These are phyloP conservation scores for Scytalidium lignicola DNA, from an alignment of 2,329 filamentous ascomycete species.

Conservation along the genomic window DNA sequence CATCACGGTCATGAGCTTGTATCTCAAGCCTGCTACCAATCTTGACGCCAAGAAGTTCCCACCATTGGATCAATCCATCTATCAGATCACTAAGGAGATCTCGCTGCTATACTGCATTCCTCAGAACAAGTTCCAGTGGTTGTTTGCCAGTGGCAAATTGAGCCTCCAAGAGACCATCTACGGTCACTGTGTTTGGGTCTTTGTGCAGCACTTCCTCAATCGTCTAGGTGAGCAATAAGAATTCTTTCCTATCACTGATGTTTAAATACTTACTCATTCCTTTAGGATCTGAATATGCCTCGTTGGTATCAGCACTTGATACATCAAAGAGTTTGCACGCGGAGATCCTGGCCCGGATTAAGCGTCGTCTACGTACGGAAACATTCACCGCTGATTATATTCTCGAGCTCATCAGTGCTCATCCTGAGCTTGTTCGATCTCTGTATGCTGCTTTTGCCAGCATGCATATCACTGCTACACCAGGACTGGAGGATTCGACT, in stretches of 20 bases:
- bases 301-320: constrained; percentile 76
- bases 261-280: not conserved
- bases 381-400: constrained; percentile 99
- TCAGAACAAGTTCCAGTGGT: constrained; percentile 88
- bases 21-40: constrained; percentile 69
- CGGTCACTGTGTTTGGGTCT: constrained; percentile 95
- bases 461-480: constrained; percentile 62
- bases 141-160: constrained; percentile 80
- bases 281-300: constrained; percentile 74
- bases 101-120: constrained; percentile 96
- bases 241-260: not conserved
- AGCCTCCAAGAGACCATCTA: constrained; percentile 97
- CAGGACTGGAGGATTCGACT: constrained; percentile 46
- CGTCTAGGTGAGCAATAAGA: constrained; percentile 54
- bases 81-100: constrained; percentile 98
- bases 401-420: constrained; percentile 88
- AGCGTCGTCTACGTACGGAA: constrained; percentile 89
- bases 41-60: constrained; percentile 57
- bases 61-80: constrained; percentile 87
- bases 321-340: constrained; percentile 76
- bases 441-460: constrained; percentile 90
- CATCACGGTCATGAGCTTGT: constrained; percentile 94
- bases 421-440: constrained; percentile 79
- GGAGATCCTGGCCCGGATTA: constrained; percentile 82
- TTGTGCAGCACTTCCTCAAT: constrained; percentile 97